Evolutionary conservation across 2,329 filamentous ascomycete genomes (phyloP), one percentile per base, ranked within the genome.

Genomic region (Allantophomopsis lycopodina): DNA sequence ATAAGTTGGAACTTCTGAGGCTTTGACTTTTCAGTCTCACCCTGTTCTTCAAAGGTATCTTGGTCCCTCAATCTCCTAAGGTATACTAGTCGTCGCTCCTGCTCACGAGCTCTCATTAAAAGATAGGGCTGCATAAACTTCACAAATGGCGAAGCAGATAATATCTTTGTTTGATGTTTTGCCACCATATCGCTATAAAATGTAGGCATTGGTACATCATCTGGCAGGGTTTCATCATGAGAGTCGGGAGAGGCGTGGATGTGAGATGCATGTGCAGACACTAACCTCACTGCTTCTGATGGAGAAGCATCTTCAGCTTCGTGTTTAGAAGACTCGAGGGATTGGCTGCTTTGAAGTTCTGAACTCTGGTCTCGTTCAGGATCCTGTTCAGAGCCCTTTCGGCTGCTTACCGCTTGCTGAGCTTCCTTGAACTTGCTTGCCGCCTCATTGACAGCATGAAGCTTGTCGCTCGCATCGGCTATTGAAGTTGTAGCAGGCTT

Each of bases 101-200:
- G 83, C 55, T 95, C 88, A 37, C 91, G 79, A 33, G 91, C 83
- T 53, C 84, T 85, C 70, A 91, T 93, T 31, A 98, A 69, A 17
- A 96, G 72, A 58, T 96, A 94, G 1, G 91, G 91, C 54, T 91
- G 86, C 47, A 83, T 82, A 54, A 96, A 98, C 53, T 86, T 89
- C 47, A 98, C 91, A 55, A 94, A 96, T 0, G 91, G 91, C 0
- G 91, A 98, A 1, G 87, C 86, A 1, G 93, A 98, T 5, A 98
- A 65, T 35, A 98, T 82, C 54, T 89, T 93, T 5, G 87, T 94
- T 53, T 93, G 78, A 52, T 94, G 87, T 51, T 94, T 89, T 42
- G 86, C 79, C 31, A 96, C 87, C 71, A 95, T 85, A 55, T 94
- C 86, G 55, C 88, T 88, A 56, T 96, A 96, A 53, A 88, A 94